Conservation (phyloP, 108 stramenopile species). For the Skeletonema menzelii region DNA sequence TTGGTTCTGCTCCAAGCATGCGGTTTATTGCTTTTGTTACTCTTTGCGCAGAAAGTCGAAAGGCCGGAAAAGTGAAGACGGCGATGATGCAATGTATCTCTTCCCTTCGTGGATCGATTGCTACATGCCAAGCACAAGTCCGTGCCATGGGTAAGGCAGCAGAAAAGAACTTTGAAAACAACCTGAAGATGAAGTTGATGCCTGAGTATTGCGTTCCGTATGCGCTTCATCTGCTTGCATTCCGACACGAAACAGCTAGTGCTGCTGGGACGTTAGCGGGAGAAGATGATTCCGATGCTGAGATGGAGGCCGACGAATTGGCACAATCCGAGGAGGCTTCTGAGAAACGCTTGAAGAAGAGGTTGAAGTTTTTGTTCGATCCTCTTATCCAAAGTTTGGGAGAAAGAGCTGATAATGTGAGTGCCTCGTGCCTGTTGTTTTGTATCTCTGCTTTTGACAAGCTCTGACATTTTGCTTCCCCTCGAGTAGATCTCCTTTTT, state of each 20-base stretch:
- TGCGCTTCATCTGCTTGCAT: constrained; percentile 76
- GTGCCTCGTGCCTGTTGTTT: neutral
- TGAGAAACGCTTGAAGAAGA: constrained; percentile 62
- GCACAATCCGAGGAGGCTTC: constrained; percentile 32
- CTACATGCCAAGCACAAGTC: constrained; percentile 55
- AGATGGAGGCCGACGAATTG: constrained; percentile 32
- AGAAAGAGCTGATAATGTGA: constrained; percentile 78
- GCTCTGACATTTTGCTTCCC: neutral
- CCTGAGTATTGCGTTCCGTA: constrained; percentile 85
- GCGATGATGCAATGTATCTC: constrained; percentile 57
- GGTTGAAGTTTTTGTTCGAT: constrained; percentile 85
- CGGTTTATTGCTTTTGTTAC: constrained; percentile 70
- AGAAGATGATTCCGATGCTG: constrained; percentile 44
- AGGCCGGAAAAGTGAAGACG: constrained; percentile 46
- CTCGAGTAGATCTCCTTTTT: constrained; percentile 72
- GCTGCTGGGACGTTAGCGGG: constrained; percentile 30
- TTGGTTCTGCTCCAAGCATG: constrained; percentile 59
- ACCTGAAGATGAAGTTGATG: constrained; percentile 73
- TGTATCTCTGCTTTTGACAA: neutral
- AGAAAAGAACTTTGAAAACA: constrained; percentile 66
- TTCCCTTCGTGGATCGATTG: constrained; percentile 61
- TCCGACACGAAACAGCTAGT: constrained; percentile 72
- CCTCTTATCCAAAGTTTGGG: constrained; percentile 83
- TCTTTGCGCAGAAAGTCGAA: constrained; percentile 70
- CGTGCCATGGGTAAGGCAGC: constrained; percentile 63